These are phyloP conservation scores for Cryptococcus sp. DNA, from an alignment of 1,284 basidiomycete species.

Conservation along the genomic window DNA sequence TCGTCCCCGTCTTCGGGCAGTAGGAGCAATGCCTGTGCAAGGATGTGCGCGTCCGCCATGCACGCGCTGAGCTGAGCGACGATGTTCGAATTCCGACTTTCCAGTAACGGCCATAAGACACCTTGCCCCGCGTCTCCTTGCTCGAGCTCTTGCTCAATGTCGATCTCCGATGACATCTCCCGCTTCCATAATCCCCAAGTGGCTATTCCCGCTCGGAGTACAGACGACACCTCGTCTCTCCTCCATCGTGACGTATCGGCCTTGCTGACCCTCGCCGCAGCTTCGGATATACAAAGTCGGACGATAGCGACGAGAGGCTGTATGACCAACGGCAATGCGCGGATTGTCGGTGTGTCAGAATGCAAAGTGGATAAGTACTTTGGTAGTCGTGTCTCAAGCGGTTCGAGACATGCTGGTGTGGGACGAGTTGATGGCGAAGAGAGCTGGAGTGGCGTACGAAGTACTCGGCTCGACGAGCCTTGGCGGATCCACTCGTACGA, in stretches of 20 bases:
- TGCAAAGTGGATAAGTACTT: slow-evolving; percentile 63
- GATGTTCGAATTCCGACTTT: slow-evolving; percentile 69
- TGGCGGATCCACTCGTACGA: slow-evolving; percentile 72
- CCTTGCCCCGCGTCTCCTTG: slow-evolving; percentile 24
- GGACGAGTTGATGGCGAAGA: slow-evolving; percentile 40
- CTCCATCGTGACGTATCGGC: slow-evolving; percentile 69
- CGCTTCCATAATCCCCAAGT: slow-evolving; percentile 29
- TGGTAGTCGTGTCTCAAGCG: slow-evolving; percentile 60
- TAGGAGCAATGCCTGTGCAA: slow-evolving; percentile 48
- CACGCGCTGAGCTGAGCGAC: slow-evolving; percentile 67
- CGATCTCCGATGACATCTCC: slow-evolving; percentile 10
- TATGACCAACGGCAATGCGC: slow-evolving; percentile 31
- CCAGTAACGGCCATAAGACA: slow-evolving; percentile 27
- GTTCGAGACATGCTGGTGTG: slow-evolving; percentile 52
- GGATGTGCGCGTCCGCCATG: slow-evolving; percentile 45
- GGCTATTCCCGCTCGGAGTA: slow-evolving; percentile 58
- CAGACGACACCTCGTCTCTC: slow-evolving; percentile 63
- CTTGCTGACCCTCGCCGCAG: slow-evolving; percentile 26
- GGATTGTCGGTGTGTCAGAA: slow-evolving; percentile 61
- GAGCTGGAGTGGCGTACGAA: slow-evolving; percentile 30
- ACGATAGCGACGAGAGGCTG: slow-evolving; percentile 41
- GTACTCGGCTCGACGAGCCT: slow-evolving; percentile 65
- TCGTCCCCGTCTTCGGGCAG: slow-evolving; percentile 11
- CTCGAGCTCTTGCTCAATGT: slow-evolving; percentile 20
- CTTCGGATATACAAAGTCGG: slow-evolving; percentile 49